These are phyloP conservation scores for Fusarium graminum DNA, from an alignment of 2,329 filamentous ascomycete species.

Conservation along the genomic window DNA sequence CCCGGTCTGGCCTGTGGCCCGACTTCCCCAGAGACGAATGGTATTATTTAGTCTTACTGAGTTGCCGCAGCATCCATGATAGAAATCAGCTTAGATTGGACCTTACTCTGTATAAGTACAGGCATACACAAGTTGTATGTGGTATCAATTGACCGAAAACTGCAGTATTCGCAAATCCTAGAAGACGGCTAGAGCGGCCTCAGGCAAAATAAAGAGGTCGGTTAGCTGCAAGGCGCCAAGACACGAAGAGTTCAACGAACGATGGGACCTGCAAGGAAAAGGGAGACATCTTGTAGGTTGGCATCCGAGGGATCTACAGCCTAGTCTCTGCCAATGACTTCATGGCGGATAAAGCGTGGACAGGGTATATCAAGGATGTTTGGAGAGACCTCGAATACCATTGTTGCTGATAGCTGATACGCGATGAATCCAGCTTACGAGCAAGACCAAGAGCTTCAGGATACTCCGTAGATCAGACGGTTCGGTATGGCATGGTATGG, in stretches of 20 bases:
- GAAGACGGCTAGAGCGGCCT: constrained; percentile 22
- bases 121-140: background rate
- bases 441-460: background rate
- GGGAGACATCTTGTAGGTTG: constrained; percentile 16
- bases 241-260: constrained; percentile 24
- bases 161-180: background rate
- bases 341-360: constrained; percentile 27
- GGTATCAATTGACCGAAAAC: background rate
- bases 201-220: constrained; percentile 29
- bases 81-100: background rate
- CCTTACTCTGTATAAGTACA: rapidly evolving
- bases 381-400: background rate
- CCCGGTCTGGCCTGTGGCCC: constrained; percentile 1
- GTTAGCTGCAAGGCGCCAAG: constrained; percentile 21
- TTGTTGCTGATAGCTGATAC: background rate
- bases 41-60: background rate
- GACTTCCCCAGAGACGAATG: background rate
- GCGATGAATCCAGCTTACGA: background rate
- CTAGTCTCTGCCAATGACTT: constrained; percentile 36
- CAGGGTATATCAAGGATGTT: constrained; percentile 9
- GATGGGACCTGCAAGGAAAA: constrained; percentile 39
- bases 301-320: constrained; percentile 31
- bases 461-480: constrained; percentile 36
- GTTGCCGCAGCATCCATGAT: background rate
- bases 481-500: constrained; percentile 12